Base-by-base conservation (phyloP, 805 yeast species). In the Teunomyces stri region DNA sequence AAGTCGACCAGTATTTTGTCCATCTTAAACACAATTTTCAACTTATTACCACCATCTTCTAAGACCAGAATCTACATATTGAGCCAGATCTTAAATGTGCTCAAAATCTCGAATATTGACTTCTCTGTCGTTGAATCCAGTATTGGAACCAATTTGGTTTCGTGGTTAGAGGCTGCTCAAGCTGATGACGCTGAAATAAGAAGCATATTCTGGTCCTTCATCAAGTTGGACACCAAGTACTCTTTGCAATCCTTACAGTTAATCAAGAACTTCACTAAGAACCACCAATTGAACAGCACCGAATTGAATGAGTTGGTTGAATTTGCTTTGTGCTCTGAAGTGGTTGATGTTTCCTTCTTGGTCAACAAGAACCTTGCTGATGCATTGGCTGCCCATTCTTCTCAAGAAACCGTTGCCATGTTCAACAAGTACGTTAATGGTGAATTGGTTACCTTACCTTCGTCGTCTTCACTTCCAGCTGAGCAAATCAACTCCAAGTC, bases 1-100 rank as follows among this genome's bases (percentile, higher is more conserved):
- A 72, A 69, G 51, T 57, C 74, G 21, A 62, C 74, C 44, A 70
- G 73, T 37, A 59, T 72, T 31, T 62, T 73, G 58, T 70, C 76
- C 16, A 61, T 66, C 45, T 63, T 72, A 47, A 71, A 66, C 57
- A 69, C 68, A 22, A 60, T 70, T 37, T 73, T 72, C 68, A 73
- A 72, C 62, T 66, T 71, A 45, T 55, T 72, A 45, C 72, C 74
- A 36, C 62, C 57, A 44, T 48, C 64, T 6, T 65, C 72, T 18
- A 45, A 54, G 30, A 52, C 58, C 45, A 65, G 76, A 59, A 52
- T 67, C 28, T 55, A 51, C 47, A 59, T 71, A 30, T 53, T 72
- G 36, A 48, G 60, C 43, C 56, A 58, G 41, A 70, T 71, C 46
- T 64, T 73, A 52, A 45, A 58, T 20, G 62, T 69, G 33, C 65